Evolutionary conservation across 768 basidiomycete genomes (phyloP).

Genomic region (Mycena vulgaris): DNA sequence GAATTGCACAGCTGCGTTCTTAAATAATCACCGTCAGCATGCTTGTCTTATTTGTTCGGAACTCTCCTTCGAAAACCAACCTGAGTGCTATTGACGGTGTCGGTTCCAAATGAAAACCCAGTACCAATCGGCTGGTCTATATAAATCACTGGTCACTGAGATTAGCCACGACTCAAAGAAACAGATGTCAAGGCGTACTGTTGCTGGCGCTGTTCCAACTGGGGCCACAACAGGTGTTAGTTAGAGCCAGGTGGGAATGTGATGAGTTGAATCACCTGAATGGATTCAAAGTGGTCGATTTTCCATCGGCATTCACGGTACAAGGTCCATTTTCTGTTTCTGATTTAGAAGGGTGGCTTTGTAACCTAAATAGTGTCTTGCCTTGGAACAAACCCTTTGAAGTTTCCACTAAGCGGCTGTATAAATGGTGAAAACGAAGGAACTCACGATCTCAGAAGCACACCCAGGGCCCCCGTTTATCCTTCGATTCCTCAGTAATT

Average conservation of each 20-base stretch:
- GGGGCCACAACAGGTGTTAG: neutral
- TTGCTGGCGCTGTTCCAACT: slow-evolving; percentile 83
- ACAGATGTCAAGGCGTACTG: slow-evolving; percentile 49
- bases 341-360: neutral
- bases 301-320: slow-evolving; percentile 66
- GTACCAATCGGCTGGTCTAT: slow-evolving; percentile 80
- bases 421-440: too few species aligned
- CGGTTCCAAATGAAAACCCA: slow-evolving; percentile 73
- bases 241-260: neutral
- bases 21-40: neutral
- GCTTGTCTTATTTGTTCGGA: neutral
- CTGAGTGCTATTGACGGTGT: slow-evolving; percentile 71
- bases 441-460: slow-evolving; percentile 68
- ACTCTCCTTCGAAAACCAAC: neutral
- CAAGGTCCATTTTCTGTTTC: slow-evolving; percentile 75
- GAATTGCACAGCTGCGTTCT: slow-evolving; percentile 67
- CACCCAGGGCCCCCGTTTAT: slow-evolving; percentile 72
- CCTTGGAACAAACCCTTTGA: slow-evolving; percentile 71
- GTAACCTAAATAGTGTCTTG: slow-evolving; percentile 24
- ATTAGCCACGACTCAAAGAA: neutral
- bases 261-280: slow-evolving; percentile 59
- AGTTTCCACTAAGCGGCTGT: neutral
- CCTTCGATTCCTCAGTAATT: slow-evolving; percentile 9
- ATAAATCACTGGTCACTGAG: slow-evolving; percentile 68
- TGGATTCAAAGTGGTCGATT: slow-evolving; percentile 70